phyloP scores from a whole-genome alignment of 805 yeast genomes.

The Candida endomychidarum region DNA sequence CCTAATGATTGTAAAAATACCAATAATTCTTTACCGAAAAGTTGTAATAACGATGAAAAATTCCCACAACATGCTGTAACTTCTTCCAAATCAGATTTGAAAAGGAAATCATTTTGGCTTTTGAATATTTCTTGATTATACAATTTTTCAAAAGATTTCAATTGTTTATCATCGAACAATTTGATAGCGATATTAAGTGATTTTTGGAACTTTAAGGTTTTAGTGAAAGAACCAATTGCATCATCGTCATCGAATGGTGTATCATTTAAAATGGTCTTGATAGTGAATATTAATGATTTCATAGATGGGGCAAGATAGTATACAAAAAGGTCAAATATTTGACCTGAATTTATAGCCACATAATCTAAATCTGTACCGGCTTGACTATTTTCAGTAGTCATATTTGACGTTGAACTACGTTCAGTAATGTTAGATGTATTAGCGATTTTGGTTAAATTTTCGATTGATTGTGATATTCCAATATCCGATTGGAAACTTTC shows the following conservation, averaged over 20 bases:
- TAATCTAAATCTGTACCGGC: slow-evolving; percentile 15
- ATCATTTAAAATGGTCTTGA: slow-evolving; percentile 58
- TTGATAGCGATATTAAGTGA: slow-evolving; percentile 53
- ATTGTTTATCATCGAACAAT: slow-evolving; percentile 57
- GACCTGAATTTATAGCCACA: slow-evolving; percentile 31
- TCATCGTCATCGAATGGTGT: slow-evolving; percentile 50
- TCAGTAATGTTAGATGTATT: not conserved
- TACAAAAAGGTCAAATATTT: slow-evolving; percentile 65
- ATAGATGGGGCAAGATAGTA: slow-evolving; percentile 71
- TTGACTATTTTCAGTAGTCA: not conserved
- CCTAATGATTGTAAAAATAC: slow-evolving; percentile 46
- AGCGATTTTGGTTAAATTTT: slow-evolving; percentile 25
- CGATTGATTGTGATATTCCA: slow-evolving; percentile 27
- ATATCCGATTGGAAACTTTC: slow-evolving; percentile 21
- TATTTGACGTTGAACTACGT: slow-evolving; percentile 6
- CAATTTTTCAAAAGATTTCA: slow-evolving; percentile 53
- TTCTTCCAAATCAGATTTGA: slow-evolving; percentile 68
- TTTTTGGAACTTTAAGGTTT: slow-evolving; percentile 43
- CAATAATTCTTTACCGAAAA: slow-evolving; percentile 59
- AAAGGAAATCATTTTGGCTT: slow-evolving; percentile 26
- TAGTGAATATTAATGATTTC: slow-evolving; percentile 62
- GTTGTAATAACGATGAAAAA: slow-evolving; percentile 63
- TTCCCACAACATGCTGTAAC: slow-evolving; percentile 84
- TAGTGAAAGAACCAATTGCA: slow-evolving; percentile 31
- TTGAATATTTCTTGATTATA: slow-evolving; percentile 57